Evolutionary conservation across 2,329 filamentous ascomycete genomes (phyloP).

Genomic region (Exophiala sp.): DNA sequence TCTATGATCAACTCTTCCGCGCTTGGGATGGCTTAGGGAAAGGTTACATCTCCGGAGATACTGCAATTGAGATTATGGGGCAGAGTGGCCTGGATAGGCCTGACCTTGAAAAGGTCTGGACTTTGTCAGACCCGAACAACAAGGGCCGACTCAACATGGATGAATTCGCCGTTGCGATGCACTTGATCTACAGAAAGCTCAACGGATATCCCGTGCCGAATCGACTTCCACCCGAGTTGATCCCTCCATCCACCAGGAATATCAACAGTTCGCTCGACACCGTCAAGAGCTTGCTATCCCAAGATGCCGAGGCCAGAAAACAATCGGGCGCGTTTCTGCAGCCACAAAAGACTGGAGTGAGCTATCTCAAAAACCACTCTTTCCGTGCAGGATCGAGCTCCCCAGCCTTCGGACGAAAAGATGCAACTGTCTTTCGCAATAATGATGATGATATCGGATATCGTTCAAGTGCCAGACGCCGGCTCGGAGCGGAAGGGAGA

Average conservation of each 20-base stretch:
- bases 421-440: slow-evolving; percentile 95
- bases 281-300: slow-evolving; percentile 81
- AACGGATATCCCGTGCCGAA: slow-evolving; percentile 92
- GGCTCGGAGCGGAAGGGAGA: slow-evolving; percentile 64
- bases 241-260: slow-evolving; percentile 91
- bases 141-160: slow-evolving; percentile 92
- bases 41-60: slow-evolving; percentile 85
- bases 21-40: slow-evolving; percentile 95
- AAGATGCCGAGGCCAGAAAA: slow-evolving; percentile 87
- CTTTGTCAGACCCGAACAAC: slow-evolving; percentile 87
- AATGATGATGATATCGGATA: slow-evolving; percentile 92
- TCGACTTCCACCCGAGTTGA: slow-evolving; percentile 82
- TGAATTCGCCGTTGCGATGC: slow-evolving; percentile 98
- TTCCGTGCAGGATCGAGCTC: slow-evolving; percentile 66
- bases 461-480: slow-evolving; percentile 85
- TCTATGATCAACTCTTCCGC: slow-evolving; percentile 91
- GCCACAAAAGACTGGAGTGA: slow-evolving; percentile 95
- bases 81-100: slow-evolving; percentile 90
- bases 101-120: slow-evolving; percentile 92
- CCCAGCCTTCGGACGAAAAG: slow-evolving; percentile 67
- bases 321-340: slow-evolving; percentile 84
- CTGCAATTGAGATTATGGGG: slow-evolving; percentile 94
- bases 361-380: slow-evolving; percentile 93
- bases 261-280: slow-evolving; percentile 89
- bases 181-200: slow-evolving; percentile 94